These are phyloP conservation scores for Phoma herbarum DNA, from an alignment of 2,329 filamentous ascomycete species.

Conservation along the genomic window DNA sequence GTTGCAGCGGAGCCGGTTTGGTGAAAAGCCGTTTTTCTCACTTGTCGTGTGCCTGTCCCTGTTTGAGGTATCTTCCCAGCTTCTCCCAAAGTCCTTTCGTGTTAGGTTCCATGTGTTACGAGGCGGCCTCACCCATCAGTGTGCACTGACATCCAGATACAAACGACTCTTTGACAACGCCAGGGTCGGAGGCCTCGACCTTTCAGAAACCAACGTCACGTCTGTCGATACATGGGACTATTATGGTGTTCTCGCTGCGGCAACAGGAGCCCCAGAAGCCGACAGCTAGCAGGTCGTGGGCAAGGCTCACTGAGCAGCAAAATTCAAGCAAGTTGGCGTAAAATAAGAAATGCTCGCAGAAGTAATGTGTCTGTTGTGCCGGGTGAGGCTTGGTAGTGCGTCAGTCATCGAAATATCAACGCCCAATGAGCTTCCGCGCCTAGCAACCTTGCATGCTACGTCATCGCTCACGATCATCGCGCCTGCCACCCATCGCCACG, in stretches of 20 bases:
- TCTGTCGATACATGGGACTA: neutral
- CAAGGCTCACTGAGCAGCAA: neutral
- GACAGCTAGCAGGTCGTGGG: neutral
- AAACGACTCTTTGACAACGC: neutral
- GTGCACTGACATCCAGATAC: neutral
- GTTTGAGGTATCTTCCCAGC: neutral
- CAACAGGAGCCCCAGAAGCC: neutral
- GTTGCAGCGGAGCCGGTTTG: neutral
- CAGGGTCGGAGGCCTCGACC: neutral
- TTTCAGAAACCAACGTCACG: neutral
- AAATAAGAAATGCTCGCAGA: neutral
- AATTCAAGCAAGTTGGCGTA: neutral
- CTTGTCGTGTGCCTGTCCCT: neutral
- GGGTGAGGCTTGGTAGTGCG: neutral
- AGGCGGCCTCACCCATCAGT: neutral
- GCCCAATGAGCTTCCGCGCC: conserved; percentile 11
- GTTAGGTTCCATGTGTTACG: neutral
- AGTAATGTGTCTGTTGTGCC: neutral
- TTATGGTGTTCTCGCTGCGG: neutral
- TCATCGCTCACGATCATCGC: conserved; percentile 26
- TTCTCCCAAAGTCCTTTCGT: neutral
- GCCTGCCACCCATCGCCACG: conserved; percentile 7
- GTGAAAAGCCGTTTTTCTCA: neutral
- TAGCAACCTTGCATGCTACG: conserved; percentile 18
- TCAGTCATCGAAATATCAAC: neutral